A percentile compares a stretch with the other conserved stretches of the same genome.
phyloP scores from a whole-genome alignment of 805 yeast species.

The Kodamaea leandrae region DNA sequence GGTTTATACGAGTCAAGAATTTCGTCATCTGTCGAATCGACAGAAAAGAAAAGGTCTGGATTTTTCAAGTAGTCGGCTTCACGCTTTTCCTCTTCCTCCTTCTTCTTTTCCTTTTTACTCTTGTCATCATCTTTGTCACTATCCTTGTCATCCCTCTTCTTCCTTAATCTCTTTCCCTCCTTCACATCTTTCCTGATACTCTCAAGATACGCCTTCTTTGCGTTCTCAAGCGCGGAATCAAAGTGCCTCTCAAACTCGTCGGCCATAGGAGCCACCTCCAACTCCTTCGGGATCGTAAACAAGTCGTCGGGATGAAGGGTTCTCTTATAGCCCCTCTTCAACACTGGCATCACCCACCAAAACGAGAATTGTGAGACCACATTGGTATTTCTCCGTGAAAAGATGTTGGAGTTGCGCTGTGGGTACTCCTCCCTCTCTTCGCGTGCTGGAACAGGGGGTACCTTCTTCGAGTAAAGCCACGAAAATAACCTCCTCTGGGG shows the following conservation, averaged over 20 bases:
- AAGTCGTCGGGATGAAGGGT: constrained; percentile 65
- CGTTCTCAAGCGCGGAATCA: constrained; percentile 10
- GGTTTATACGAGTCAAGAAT: constrained; percentile 15
- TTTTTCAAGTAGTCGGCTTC: too few relatives aligned
- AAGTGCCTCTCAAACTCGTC: constrained; percentile 21
- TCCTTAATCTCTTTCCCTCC: not conserved
- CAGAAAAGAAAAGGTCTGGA: not conserved
- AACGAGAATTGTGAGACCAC: constrained; percentile 40
- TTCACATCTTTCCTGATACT: constrained; percentile 24
- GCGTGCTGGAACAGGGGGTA: constrained; percentile 54
- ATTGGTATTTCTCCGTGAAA: too few relatives aligned
- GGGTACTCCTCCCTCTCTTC: constrained; percentile 52
- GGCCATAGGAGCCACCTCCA: constrained; percentile 33
- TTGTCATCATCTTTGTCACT: constrained; percentile 12
- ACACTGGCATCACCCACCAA: constrained; percentile 66
- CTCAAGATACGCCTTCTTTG: constrained; percentile 9
- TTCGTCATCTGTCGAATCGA: constrained; percentile 8
- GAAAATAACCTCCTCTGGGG: constrained; percentile 33
- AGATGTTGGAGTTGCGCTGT: constrained; percentile 30
- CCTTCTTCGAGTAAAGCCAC: constrained; percentile 33
- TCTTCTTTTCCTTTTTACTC: constrained; percentile 18
- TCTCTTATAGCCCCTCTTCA: constrained; percentile 67
- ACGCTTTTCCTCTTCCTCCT: constrained; percentile 22
- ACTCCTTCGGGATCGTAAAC: constrained; percentile 19
- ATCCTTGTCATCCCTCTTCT: constrained; percentile 1